These are phyloP conservation scores for Vanrija humicola DNA, from an alignment of 1,284 basidiomycete genomes.

Conservation along the genomic window DNA sequence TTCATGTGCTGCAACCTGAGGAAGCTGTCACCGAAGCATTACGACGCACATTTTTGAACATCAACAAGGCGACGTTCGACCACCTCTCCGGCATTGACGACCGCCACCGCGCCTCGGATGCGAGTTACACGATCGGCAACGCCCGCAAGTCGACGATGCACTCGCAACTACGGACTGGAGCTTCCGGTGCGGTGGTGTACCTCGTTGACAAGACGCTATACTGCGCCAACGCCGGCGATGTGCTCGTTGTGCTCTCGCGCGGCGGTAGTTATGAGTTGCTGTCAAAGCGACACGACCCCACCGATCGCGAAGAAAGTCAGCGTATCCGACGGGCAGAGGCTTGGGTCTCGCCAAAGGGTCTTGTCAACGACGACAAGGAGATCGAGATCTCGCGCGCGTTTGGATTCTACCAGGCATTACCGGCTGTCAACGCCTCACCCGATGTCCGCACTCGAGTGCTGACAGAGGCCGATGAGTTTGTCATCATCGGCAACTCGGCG, in stretches of 20 bases:
- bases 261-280: slow-evolving; percentile 74
- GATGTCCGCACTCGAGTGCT: slow-evolving; percentile 69
- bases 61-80: slow-evolving; percentile 75
- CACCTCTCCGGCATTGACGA: slow-evolving; percentile 51
- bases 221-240: slow-evolving; percentile 86
- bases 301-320: slow-evolving; percentile 76
- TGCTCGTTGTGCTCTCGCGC: slow-evolving; percentile 79
- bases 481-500: slow-evolving; percentile 90
- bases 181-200: slow-evolving; percentile 84
- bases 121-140: slow-evolving; percentile 47
- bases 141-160: slow-evolving; percentile 22
- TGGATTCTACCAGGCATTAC: slow-evolving; percentile 87
- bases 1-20: slow-evolving; percentile 55
- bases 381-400: slow-evolving; percentile 88
- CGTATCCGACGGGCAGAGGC: slow-evolving; percentile 90
- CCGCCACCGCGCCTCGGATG: slow-evolving; percentile 65
- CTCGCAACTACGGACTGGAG: slow-evolving; percentile 63
- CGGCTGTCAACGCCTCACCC: slow-evolving; percentile 85
- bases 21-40: slow-evolving; percentile 71
- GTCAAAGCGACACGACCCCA: slow-evolving; percentile 84
- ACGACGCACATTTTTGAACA: slow-evolving; percentile 74
- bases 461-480: slow-evolving; percentile 86
- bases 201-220: slow-evolving; percentile 75
- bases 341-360: slow-evolving; percentile 91
- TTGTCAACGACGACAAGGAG: slow-evolving; percentile 77